Evolutionary conservation across 2,329 filamentous ascomycete species (phyloP).

Genomic region (Aspergillus viridinutans): DNA sequence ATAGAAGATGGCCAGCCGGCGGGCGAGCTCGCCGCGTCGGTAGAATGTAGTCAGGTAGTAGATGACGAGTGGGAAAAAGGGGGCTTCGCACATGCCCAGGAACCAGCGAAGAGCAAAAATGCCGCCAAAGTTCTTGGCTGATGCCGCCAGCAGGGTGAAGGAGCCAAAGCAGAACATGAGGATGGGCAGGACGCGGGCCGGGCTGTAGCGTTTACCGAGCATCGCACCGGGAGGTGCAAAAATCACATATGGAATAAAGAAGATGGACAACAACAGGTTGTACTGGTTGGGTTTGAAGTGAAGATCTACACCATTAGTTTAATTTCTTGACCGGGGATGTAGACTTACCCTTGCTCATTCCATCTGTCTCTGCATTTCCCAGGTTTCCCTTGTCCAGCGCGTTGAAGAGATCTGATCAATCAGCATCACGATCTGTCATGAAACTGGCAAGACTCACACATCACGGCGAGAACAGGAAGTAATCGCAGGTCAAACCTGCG

Average conservation of each 20-base stretch:
- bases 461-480: conserved; percentile 55
- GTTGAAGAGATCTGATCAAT: conserved; percentile 50
- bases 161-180: conserved; percentile 67
- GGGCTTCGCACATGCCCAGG: conserved; percentile 63
- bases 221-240: conserved; percentile 64
- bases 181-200: conserved; percentile 59
- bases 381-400: conserved; percentile 49
- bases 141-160: conserved; percentile 58
- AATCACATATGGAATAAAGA: conserved; percentile 71
- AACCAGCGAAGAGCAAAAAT: conserved; percentile 67
- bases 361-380: conserved; percentile 56
- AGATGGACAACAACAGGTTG: conserved; percentile 66
- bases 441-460: conserved; percentile 41
- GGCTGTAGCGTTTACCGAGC: conserved; percentile 64
- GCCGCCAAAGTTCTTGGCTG: conserved; percentile 58
- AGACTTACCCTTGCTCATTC: conserved; percentile 37
- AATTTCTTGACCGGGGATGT: not conserved
- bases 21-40: conserved; percentile 64
- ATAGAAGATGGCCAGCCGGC: conserved; percentile 69
- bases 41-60: conserved; percentile 66
- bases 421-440: conserved; percentile 1
- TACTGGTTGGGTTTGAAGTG: conserved; percentile 61
- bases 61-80: conserved; percentile 67
- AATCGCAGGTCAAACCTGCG: conserved; percentile 51
- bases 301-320: conserved; percentile 37